Conservation (phyloP, 768 basidiomycete genomes). For the Lactarius trivialis region DNA sequence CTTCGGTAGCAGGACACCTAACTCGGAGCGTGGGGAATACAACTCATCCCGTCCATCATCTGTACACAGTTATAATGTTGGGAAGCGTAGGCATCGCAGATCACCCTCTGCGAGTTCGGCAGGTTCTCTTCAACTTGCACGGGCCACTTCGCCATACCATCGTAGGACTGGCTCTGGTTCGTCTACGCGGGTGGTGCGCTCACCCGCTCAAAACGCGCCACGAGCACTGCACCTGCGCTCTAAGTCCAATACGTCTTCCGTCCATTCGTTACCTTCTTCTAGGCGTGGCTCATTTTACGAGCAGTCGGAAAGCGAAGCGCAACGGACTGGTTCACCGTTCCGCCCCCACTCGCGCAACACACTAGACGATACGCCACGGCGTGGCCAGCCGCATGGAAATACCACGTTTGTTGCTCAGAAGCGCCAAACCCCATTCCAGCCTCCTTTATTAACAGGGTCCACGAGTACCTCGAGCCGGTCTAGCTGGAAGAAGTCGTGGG, state of each 20-base stretch:
- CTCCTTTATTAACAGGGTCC: conserved; percentile 38
- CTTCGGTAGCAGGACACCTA: conserved; percentile 77
- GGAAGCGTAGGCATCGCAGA: conserved; percentile 57
- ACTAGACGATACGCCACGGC: conserved; percentile 42
- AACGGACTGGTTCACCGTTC: conserved; percentile 60
- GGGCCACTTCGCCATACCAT: conserved; percentile 80
- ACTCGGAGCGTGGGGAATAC: conserved; percentile 74
- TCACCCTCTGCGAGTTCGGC: conserved; percentile 74
- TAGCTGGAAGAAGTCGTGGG: conserved; percentile 90
- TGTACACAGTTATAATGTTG: conserved; percentile 65
- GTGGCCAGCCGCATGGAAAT: conserved; percentile 31
- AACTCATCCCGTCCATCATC: conserved; percentile 74
- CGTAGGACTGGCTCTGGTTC: conserved; percentile 74
- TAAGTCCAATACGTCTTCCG: conserved; percentile 71
- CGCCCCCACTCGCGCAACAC: conserved; percentile 44
- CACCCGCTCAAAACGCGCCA: conserved; percentile 38
- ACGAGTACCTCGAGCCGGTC: conserved; percentile 50
- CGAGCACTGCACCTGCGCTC: conserved; percentile 59
- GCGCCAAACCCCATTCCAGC: conserved; percentile 59
- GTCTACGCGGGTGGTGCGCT: conserved; percentile 70
- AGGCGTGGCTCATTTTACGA: conserved; percentile 76
- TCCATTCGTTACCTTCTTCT: conserved; percentile 69
- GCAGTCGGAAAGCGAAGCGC: conserved; percentile 58
- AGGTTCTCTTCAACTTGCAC: conserved; percentile 47
- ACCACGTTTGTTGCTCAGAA: conserved; percentile 81